phyloP scores from a whole-genome alignment of 176 grass and related monocot species.

The Oryza glaberrima region DNA sequence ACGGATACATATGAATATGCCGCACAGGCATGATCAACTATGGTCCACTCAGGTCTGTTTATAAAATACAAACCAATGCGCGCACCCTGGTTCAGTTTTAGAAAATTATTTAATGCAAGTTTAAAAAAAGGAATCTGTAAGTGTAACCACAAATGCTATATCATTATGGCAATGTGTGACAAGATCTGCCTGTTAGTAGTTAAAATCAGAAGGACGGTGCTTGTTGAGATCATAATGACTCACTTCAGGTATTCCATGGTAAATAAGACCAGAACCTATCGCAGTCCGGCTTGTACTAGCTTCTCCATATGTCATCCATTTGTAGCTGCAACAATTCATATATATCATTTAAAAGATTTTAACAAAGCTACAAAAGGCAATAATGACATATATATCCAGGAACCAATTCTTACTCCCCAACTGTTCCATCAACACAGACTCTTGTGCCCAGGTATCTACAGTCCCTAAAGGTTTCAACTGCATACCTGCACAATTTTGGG shows the following conservation, averaged over 20 bases:
- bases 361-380: slow-evolving; percentile 24
- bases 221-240: slow-evolving; percentile 36
- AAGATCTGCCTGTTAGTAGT: slow-evolving; percentile 29
- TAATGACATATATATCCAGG: slow-evolving; percentile 1
- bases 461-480: slow-evolving; percentile 84
- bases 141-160: neutral
- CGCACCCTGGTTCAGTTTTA: slow-evolving; percentile 62
- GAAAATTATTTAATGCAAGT: neutral
- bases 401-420: slow-evolving; percentile 86
- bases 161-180: slow-evolving; percentile 14
- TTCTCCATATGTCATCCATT: slow-evolving; percentile 99
- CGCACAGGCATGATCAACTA: slow-evolving; percentile 93
- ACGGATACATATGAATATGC: slow-evolving; percentile 92
- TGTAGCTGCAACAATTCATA: slow-evolving; percentile 56
- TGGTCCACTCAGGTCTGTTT: slow-evolving; percentile 92
- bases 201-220: slow-evolving; percentile 15
- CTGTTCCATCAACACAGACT: slow-evolving; percentile 68
- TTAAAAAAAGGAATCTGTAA: neutral
- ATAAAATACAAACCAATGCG: slow-evolving; percentile 93
- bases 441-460: slow-evolving; percentile 92
- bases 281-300: slow-evolving; percentile 62
- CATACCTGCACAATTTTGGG: slow-evolving; percentile 54
- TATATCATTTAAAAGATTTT: slow-evolving; percentile 23
- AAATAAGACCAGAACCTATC: slow-evolving; percentile 85
- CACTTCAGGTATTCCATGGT: slow-evolving; percentile 84